A percentile compares a stretch with the other conserved stretches of the same genome.
phyloP scores from a whole-genome alignment of 2,329 filamentous ascomycete species.

The Exophiala calicioides region DNA sequence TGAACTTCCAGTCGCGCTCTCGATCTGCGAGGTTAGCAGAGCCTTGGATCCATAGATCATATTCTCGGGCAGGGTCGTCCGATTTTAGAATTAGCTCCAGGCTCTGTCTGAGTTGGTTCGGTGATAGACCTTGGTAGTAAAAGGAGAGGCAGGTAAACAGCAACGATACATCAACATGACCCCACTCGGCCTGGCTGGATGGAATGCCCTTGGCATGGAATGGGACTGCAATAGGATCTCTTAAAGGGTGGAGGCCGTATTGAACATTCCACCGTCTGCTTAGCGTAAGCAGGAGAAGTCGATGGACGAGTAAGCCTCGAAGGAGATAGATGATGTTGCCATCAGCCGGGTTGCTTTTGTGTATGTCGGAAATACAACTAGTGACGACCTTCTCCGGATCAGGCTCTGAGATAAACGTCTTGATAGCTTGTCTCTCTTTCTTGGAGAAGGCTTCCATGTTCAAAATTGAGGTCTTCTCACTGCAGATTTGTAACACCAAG shows the following conservation, averaged over 20 bases:
- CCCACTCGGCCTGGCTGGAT: conserved; percentile 59
- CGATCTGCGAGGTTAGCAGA: conserved; percentile 36
- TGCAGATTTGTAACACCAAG: conserved; percentile 46
- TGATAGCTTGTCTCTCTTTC: conserved; percentile 9
- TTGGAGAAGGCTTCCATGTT: conserved; percentile 10
- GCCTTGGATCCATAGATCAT: conserved; percentile 37
- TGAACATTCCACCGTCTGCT: conserved; percentile 65
- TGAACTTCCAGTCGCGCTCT: conserved; percentile 48
- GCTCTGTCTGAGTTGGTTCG: conserved; percentile 51
- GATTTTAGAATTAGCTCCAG: conserved; percentile 53
- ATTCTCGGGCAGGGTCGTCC: conserved; percentile 57
- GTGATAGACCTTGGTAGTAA: conserved; percentile 57
- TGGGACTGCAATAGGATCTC: conserved; percentile 60
- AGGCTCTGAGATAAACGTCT: conserved; percentile 5
- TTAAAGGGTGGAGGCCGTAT: conserved; percentile 58
- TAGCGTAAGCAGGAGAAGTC: conserved; percentile 58
- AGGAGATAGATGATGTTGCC: conserved; percentile 29
- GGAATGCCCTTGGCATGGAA: conserved; percentile 63
- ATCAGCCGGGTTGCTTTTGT: conserved; percentile 5
- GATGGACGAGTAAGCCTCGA: conserved; percentile 55
- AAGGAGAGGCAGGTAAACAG: conserved; percentile 57
- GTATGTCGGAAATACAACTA: conserved; percentile 3
- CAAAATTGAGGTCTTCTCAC: conserved; percentile 33
- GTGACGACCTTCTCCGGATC: conserved; percentile 1
- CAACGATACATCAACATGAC: conserved; percentile 62